Base-by-base conservation (phyloP, 1,139 yeast species). In the Protomyces inundatus region DNA sequence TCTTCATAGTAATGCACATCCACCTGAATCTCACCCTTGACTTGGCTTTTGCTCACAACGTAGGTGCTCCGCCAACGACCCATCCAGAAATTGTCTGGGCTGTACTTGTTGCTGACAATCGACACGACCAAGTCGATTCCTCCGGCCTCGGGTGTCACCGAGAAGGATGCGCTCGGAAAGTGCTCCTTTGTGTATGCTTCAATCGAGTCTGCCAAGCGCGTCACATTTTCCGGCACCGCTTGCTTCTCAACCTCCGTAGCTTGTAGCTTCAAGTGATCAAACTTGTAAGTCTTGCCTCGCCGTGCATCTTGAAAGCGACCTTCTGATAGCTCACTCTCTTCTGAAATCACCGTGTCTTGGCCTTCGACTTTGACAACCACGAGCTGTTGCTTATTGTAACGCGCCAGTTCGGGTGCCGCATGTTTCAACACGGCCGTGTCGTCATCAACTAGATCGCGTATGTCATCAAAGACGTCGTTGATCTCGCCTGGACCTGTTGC, bases 1-100 rank as follows among this genome's bases (percentile, higher is more conserved):
- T 93, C 98, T 76, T 93, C 98, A 73, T 83, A 93, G 75, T 91
- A 93, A 75, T 93, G 98, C 54, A 91, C 87, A 69, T 88, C 93
- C 51, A 90, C 81, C 48, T 76, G 75, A 40, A 90, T 79, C 12
- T 74, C 72, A 4, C 96, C 97, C 30, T 33, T 16, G 6, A 73
- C 65, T 0, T 76, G 74, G 2, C 75, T 73, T 0, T 73, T 66
- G 3, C 68, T 64, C 10, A 70, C 56, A 66, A 79, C 74, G 57
- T 82, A 76, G 3, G 76, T 72, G 0, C 96, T 84, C 64, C 81
- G 82, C 97, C 98, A 91, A 73, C 85, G 84, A 6, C 98, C 98
- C 69, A 90, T 90, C 60, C 93, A 90, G 76, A 80, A 91, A 77
- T 93, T 93, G 60, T 81, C 80, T 57, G 88, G 84, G 73, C 87